A percentile compares a stretch with the other conserved stretches of the same genome.
Conservation (phyloP, 768 basidiomycete genomes). For the Baorangia bicolor region DNA sequence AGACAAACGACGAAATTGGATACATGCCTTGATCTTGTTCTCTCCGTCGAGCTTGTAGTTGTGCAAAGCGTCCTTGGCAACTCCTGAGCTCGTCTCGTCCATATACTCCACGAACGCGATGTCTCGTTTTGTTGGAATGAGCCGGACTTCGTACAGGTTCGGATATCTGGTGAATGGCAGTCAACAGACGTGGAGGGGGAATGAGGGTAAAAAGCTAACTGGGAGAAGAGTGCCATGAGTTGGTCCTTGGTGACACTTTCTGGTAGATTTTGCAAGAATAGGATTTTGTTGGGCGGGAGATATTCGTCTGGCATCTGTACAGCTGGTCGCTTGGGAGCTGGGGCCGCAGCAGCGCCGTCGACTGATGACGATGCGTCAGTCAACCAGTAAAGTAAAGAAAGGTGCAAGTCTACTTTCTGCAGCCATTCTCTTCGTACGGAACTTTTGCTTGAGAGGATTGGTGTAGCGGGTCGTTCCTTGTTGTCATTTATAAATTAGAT, state of each 20-base stretch:
- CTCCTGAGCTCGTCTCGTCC: conserved; percentile 88
- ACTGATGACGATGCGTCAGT: conserved; percentile 39
- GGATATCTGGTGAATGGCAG: conserved; percentile 63
- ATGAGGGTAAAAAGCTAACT: conserved; percentile 49
- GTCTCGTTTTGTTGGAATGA: conserved; percentile 95
- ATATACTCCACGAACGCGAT: conserved; percentile 98
- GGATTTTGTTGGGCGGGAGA: conserved; percentile 97
- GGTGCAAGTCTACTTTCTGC: conserved; percentile 58
- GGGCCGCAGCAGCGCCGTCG: conserved; percentile 64
- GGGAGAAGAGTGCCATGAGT: conserved; percentile 86
- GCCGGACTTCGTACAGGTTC: conserved; percentile 95
- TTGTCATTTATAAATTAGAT: neutral
- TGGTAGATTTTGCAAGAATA: conserved; percentile 96
- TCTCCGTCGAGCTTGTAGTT: conserved; percentile 97
- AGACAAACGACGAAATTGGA: neutral
- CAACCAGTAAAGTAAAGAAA: conserved; percentile 1
- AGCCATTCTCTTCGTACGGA: conserved; percentile 76
- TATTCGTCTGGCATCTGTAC: conserved; percentile 99
- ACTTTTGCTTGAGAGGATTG: conserved; percentile 88
- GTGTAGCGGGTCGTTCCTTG: conserved; percentile 79
- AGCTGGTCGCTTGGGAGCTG: conserved; percentile 73
- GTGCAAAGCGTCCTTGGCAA: conserved; percentile 95
- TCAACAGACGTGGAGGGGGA: neutral
- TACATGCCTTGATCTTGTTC: conserved; percentile 91
- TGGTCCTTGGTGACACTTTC: conserved; percentile 92